phyloP scores from a whole-genome alignment of 192 early-diverging fungal genomes.

The Entomortierella lignicola region DNA sequence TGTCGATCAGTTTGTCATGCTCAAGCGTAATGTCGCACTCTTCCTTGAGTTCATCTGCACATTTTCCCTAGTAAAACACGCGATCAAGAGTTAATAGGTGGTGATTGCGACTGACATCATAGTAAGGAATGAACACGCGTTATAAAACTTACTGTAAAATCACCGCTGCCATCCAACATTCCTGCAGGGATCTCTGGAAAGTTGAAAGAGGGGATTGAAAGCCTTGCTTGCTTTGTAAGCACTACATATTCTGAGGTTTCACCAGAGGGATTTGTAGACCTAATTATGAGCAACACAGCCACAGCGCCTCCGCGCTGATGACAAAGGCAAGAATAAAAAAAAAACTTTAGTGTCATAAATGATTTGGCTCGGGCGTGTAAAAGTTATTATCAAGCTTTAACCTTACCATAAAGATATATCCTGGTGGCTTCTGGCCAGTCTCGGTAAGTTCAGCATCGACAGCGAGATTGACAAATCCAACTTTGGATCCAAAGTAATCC shows the following conservation, averaged over 20 bases:
- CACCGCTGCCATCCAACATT: constrained; percentile 82
- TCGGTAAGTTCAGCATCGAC: constrained; percentile 63
- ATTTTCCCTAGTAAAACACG: constrained; percentile 61
- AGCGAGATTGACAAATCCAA: constrained; percentile 84
- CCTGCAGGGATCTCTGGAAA: constrained; percentile 83
- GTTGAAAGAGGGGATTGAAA: constrained; percentile 70
- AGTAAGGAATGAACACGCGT: background rate
- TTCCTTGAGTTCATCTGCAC: constrained; percentile 83
- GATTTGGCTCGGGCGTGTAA: constrained; percentile 10
- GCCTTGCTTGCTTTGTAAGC: constrained; percentile 78
- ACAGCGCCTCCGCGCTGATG: constrained; percentile 79
- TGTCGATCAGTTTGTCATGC: constrained; percentile 68
- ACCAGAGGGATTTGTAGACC: constrained; percentile 36
- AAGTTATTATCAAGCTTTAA: background rate
- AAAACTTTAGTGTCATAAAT: too few relatives aligned
- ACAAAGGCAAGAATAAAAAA: background rate
- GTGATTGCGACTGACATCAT: background rate
- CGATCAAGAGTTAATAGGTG: background rate
- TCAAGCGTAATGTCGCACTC: constrained; percentile 82
- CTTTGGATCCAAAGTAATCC: constrained; percentile 73
- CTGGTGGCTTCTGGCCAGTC: constrained; percentile 69
- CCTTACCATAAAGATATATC: constrained; percentile 81
- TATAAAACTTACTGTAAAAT: constrained; percentile 70
- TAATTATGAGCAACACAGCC: constrained; percentile 75
- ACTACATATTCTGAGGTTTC: constrained; percentile 64